These are phyloP conservation scores for Tetrastigma voinierianum DNA, from an alignment of 164 flowering plant species.

Conservation along the genomic window DNA sequence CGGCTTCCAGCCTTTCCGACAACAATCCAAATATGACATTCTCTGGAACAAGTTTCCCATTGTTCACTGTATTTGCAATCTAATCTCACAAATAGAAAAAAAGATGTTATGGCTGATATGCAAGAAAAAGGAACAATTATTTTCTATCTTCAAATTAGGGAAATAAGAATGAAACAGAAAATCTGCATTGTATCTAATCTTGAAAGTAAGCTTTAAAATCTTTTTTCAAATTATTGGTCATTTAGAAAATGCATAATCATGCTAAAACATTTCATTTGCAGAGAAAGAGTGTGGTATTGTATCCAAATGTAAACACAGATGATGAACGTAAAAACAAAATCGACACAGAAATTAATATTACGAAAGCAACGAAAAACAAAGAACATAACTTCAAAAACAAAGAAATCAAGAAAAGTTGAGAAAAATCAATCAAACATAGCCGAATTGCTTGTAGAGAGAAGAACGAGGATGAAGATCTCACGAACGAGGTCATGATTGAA, in stretches of 20 bases:
- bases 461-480: constrained; percentile 68
- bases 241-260: no score
- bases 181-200: no score
- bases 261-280: no score
- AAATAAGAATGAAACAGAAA: no score
- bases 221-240: no score
- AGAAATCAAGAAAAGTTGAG: not conserved
- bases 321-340: no score
- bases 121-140: not conserved
- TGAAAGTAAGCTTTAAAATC: no score
- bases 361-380: no score
- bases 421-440: not conserved
- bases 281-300: no score
- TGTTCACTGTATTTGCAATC: constrained; percentile 22
- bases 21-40: constrained; percentile 29
- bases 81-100: constrained; percentile 16
- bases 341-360: not conserved
- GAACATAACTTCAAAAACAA: no score
- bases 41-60: constrained; percentile 36
- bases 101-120: not conserved
- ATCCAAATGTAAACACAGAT: no score
- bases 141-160: not conserved
- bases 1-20: constrained; percentile 30
- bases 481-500: constrained; percentile 90
- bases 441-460: constrained; percentile 45